Conservation (phyloP, 768 basidiomycete genomes). For the Termitomyces sp. region DNA sequence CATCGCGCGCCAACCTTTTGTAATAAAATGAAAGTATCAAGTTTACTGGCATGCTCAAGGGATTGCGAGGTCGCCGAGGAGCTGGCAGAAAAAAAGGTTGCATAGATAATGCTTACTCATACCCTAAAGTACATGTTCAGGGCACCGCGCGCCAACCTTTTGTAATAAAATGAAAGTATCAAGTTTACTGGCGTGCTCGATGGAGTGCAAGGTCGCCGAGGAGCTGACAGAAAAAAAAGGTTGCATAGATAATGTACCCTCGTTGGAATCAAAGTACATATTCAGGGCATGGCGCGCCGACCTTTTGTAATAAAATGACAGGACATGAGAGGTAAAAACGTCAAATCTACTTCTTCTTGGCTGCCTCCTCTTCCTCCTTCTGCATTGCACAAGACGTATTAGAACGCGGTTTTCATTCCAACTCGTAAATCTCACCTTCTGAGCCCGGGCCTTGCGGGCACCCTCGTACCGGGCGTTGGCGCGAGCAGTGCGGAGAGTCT, state of each 20-base stretch:
- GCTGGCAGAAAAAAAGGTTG: constrained; percentile 20
- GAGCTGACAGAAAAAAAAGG: constrained; percentile 18
- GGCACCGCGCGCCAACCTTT: no score
- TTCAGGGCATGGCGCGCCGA: no score
- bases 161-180: no score
- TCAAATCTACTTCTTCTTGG: constrained; percentile 78
- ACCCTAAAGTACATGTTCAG: no score
- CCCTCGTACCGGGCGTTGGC: constrained; percentile 85
- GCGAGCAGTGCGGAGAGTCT: constrained; percentile 81
- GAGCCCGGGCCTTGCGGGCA: constrained; percentile 78
- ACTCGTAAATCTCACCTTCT: constrained; percentile 58
- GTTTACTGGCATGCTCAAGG: no score
- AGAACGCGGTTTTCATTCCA: constrained; percentile 7
- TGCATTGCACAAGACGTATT: constrained; percentile 26
- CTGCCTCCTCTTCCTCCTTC: constrained; percentile 91
- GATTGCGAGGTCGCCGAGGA: no score
- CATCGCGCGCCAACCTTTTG: no score
- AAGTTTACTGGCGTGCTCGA: no score
- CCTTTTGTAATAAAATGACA: constrained; percentile 13
- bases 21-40: no score
- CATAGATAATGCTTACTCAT: neutral
- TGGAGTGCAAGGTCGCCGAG: no score
- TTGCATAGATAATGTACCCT: constrained; percentile 1
- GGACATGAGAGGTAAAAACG: constrained; percentile 24
- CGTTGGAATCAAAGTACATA: neutral